Evolutionary conservation across 495 filamentous ascomycete genomes (phyloP).

Genomic region (Cercophora scortea): DNA sequence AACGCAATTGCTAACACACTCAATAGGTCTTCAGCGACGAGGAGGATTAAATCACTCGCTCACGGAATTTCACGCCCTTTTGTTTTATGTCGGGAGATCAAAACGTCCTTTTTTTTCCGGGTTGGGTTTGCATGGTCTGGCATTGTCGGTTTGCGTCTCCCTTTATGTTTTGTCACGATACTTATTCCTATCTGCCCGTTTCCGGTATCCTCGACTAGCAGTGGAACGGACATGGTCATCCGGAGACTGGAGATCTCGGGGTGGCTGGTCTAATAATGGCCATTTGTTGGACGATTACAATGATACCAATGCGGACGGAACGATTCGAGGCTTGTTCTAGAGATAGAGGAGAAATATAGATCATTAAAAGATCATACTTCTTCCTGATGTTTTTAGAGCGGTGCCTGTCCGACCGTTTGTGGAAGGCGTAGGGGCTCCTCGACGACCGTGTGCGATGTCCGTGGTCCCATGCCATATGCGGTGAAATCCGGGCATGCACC

Average conservation of each 20-base stretch:
- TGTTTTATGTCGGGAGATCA: constrained; percentile 20
- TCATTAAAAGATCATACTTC: not conserved
- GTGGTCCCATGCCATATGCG: no score
- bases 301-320: constrained; percentile 19
- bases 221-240: constrained; percentile 7
- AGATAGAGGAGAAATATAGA: constrained; percentile 21
- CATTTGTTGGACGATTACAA: constrained; percentile 12
- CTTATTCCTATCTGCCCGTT: constrained; percentile 15
- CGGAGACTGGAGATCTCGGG: constrained; percentile 26
- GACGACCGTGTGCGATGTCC: no score
- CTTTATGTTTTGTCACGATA: constrained; percentile 19
- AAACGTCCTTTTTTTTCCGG: constrained; percentile 29
- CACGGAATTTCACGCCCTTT: constrained; percentile 13
- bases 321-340: constrained; percentile 14
- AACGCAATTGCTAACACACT: constrained; percentile 14
- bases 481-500: no score
- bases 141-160: constrained; percentile 24
- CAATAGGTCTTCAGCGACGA: constrained; percentile 73
- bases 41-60: constrained; percentile 45
- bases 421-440: no score
- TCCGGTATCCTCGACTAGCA: constrained; percentile 16
- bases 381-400: no score
- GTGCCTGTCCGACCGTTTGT: no score
- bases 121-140: constrained; percentile 27
- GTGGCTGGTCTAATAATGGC: constrained; percentile 10